Base-by-base conservation (phyloP, 2,329 filamentous ascomycete genomes). In the Lecanicillium sp. region DNA sequence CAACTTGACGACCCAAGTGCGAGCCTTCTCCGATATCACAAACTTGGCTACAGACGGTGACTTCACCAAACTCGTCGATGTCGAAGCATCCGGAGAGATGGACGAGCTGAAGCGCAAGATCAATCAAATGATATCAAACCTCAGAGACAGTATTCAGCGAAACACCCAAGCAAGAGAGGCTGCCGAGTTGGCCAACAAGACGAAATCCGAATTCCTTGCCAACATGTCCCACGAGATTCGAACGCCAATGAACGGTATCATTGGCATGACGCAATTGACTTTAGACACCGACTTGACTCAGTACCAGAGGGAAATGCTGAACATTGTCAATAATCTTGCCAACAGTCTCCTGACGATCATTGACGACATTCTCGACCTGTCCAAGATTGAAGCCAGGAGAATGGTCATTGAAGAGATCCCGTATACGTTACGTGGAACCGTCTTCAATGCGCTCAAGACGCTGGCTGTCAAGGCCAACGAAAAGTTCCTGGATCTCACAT, bases 141-240 rank as follows among this genome's bases (percentile, higher is more conserved):
- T 98, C 53, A 78, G 91, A 57, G 93, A 97, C 68, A 94, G 87
- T 75, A 96, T 98, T 57, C 90, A 97, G 66, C 83, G 90, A 64
- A 98, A 97, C 65, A 96, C 90, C 3, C 88, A 90, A 56, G 93
- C 93, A 49, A 86, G 93, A 67, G 91, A 97, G 67, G 90, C 91
- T 39, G 93, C 93, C 60, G 93, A 98, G 65, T 73, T 96, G 63
- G 93, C 93, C 54, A 97, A 96, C 73, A 91, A 94, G 70, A 97
- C 91, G 35, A 98, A 98, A 64, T 96, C 91, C 9, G 93, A 97
- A 62, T 98, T 98, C 73, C 73, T 98, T 51, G 93, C 93, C 51
- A 98, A 98, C 66, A 97, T 97, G 91, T 95, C 88, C 38, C 91
- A 97, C 77, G 91, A 97, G 68, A 97, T 97, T 58, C 81, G 91